phyloP scores from a whole-genome alignment of 257 asterid genomes.

The Solanum lycopersicoides region DNA sequence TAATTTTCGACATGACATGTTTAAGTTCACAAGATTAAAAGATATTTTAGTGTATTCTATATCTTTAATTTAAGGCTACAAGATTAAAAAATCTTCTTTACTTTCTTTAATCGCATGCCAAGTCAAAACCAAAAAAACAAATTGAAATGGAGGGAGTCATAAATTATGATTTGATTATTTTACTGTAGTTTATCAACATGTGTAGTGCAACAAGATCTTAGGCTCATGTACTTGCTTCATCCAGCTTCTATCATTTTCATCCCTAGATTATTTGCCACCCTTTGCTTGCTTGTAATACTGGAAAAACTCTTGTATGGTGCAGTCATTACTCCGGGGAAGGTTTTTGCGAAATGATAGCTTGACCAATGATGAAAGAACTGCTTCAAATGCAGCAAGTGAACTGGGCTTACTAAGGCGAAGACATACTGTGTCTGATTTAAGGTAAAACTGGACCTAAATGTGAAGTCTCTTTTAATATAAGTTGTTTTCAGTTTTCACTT shows the following conservation, averaged over 20 bases:
- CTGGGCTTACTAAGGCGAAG: slow-evolving; percentile 66
- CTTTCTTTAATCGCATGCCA: background rate
- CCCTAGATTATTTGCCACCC: background rate
- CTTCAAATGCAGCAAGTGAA: slow-evolving; percentile 57
- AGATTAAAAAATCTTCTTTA: background rate
- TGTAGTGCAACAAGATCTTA: background rate
- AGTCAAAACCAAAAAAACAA: background rate
- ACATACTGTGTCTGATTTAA: slow-evolving; percentile 69
- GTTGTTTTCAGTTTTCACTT: background rate
- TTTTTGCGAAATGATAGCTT: slow-evolving; percentile 49
- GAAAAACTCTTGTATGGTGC: slow-evolving; percentile 4
- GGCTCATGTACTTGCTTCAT: background rate
- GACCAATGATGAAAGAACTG: slow-evolving; percentile 40
- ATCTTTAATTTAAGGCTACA: background rate
- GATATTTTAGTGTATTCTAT: background rate
- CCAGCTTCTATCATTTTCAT: background rate
- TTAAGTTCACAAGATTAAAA: background rate
- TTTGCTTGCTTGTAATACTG: background rate
- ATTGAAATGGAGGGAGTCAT: background rate
- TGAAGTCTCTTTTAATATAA: background rate
- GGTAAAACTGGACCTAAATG: slow-evolving; percentile 28
- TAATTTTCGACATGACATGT: background rate
- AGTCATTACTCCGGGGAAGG: slow-evolving; percentile 81
- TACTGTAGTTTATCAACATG: background rate
- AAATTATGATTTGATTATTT: background rate